Percentiles rank a stretch among this genome's conserved stretches.
These are phyloP conservation scores for Geranomyces variabilis DNA, from an alignment of 192 early-diverging fungal species.

Conservation along the genomic window DNA sequence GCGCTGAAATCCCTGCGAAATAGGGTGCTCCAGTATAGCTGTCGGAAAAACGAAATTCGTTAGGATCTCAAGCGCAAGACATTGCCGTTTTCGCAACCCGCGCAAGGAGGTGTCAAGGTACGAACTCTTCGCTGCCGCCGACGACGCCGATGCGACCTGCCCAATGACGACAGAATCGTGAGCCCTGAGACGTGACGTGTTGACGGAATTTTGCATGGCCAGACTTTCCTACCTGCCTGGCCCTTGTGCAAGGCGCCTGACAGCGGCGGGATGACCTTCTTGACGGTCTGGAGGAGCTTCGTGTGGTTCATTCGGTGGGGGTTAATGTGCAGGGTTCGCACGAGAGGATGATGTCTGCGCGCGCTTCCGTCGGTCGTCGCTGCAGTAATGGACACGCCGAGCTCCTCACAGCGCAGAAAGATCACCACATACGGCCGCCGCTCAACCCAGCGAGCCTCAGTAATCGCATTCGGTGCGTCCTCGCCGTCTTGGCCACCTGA, in stretches of 20 bases:
- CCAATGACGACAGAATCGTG: not conserved
- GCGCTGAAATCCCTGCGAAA: conserved; percentile 75
- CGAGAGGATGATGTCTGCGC: too few relatives aligned
- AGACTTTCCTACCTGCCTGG: conserved; percentile 63
- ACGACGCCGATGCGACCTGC: conserved; percentile 73
- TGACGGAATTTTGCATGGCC: not conserved
- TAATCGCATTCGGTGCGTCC: not conserved
- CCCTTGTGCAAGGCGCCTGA: conserved; percentile 71
- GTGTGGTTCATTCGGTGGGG: not conserved
- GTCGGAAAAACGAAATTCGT: not conserved
- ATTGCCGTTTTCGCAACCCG: too few relatives aligned
- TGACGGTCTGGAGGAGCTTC: conserved; percentile 26
- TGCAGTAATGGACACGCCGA: too few relatives aligned
- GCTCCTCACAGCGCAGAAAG: conserved; percentile 1
- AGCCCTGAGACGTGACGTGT: not conserved
- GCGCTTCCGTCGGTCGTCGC: too few relatives aligned
- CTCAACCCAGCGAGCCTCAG: not conserved
- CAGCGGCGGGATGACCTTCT: conserved; percentile 64
- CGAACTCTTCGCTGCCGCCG: conserved; percentile 84
- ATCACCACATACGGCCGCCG: conserved; percentile 25
- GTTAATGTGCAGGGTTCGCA: too few relatives aligned
- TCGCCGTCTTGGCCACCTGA: not conserved
- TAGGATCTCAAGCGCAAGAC: too few relatives aligned
- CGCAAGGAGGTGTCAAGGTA: not conserved
- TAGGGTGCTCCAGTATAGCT: conserved; percentile 82